These are phyloP conservation scores for Neofusicoccum umdonicola DNA, from an alignment of 2,329 filamentous ascomycete species.

Conservation along the genomic window DNA sequence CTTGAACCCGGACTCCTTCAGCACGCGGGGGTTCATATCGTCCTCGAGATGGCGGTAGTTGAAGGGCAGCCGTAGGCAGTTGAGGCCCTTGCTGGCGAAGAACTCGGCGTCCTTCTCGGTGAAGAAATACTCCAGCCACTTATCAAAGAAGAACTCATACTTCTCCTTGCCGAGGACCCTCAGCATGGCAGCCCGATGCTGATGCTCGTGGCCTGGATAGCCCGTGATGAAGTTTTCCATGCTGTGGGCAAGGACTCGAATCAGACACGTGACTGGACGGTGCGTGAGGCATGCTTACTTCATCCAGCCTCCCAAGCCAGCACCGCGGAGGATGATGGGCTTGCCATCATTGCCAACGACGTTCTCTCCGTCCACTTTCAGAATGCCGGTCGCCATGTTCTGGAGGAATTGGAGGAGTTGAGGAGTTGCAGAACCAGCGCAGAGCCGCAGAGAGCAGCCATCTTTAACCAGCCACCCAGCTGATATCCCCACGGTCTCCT, in stretches of 20 bases:
- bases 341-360: conserved; percentile 49
- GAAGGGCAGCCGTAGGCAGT: conserved; percentile 60
- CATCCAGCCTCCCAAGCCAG: conserved; percentile 47
- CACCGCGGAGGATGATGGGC: conserved; percentile 48
- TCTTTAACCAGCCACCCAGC: neutral
- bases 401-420: neutral
- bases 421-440: too few species aligned
- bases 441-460: neutral
- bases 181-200: conserved; percentile 55
- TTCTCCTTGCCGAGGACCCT: conserved; percentile 56
- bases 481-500: neutral
- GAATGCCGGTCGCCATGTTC: conserved; percentile 22
- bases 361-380: conserved; percentile 42
- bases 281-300: conserved; percentile 28
- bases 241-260: conserved; percentile 21
- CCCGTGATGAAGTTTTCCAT: conserved; percentile 66
- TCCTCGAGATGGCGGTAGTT: conserved; percentile 60
- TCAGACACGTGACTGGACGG: neutral
- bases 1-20: conserved; percentile 51
- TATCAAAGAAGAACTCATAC: conserved; percentile 56
- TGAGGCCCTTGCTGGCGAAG: conserved; percentile 55
- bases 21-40: conserved; percentile 49
- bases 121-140: conserved; percentile 58
- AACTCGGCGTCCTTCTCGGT: conserved; percentile 58
- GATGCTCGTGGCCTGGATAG: conserved; percentile 58